Conservation (phyloP, 345 rosid species). For the Odontarrhena argentea region DNA sequence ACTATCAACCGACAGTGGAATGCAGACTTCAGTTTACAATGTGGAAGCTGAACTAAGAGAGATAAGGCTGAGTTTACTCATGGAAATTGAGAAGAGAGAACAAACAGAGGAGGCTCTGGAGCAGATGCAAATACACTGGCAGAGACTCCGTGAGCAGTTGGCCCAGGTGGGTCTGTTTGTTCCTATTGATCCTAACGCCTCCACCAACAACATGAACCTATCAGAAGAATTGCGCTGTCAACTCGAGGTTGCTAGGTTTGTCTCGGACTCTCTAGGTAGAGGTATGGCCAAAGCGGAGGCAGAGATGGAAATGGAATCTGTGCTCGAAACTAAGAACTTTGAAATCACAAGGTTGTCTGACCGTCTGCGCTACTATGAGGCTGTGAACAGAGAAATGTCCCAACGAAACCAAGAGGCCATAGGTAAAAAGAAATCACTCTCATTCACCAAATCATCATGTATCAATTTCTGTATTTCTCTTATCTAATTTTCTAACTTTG, state of each 20-base stretch:
- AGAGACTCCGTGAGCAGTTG: conserved; percentile 64
- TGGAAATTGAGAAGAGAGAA: conserved; percentile 80
- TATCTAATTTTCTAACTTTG: conserved; percentile 21
- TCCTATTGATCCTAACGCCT: conserved; percentile 51
- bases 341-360: conserved; percentile 78
- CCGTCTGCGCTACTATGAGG: conserved; percentile 80
- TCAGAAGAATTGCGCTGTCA: conserved; percentile 65
- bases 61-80: conserved; percentile 57
- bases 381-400: conserved; percentile 81
- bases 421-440: conserved; percentile 43
- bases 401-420: conserved; percentile 85
- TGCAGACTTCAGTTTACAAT: conserved; percentile 46
- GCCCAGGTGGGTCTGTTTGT: conserved; percentile 65
- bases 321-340: conserved; percentile 70
- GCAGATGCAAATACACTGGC: conserved; percentile 63
- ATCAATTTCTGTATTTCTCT: neutral
- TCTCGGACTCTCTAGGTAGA: conserved; percentile 72
- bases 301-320: conserved; percentile 72
- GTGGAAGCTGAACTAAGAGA: conserved; percentile 61
- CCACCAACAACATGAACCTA: conserved; percentile 46
- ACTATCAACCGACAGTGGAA: conserved; percentile 65
- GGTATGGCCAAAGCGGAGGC: conserved; percentile 78
- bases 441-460: neutral
- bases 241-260: conserved; percentile 70
- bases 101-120: conserved; percentile 68